These are phyloP conservation scores for Blumeria hordei DNA, from an alignment of 2,329 filamentous ascomycete species.

Conservation along the genomic window DNA sequence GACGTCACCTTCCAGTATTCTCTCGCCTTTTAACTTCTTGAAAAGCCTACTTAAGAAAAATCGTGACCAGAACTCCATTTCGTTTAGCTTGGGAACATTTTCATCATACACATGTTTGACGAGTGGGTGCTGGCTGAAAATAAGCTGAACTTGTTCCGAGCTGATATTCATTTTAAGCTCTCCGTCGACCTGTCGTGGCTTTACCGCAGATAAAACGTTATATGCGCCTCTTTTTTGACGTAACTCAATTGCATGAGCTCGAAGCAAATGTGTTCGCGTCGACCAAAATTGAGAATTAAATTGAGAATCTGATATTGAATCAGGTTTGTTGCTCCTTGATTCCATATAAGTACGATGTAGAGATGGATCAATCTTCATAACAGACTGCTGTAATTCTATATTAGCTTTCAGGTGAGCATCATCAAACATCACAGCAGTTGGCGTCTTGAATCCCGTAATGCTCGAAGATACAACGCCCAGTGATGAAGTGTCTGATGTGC, in stretches of 20 bases:
- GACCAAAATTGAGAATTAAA: constrained; percentile 94
- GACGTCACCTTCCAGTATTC: constrained; percentile 52
- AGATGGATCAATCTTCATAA: constrained; percentile 55
- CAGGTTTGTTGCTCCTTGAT: constrained; percentile 58
- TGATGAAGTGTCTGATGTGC: constrained; percentile 23
- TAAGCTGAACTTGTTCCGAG: constrained; percentile 76
- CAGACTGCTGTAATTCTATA: constrained; percentile 61
- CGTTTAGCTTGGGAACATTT: constrained; percentile 58
- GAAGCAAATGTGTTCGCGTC: constrained; percentile 59
- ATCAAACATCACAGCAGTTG: constrained; percentile 47
- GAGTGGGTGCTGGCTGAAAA: constrained; percentile 80
- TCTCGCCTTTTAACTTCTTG: constrained; percentile 79
- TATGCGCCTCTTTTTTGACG: constrained; percentile 73
- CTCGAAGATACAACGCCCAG: constrained; percentile 58
- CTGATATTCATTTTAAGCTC: constrained; percentile 62
- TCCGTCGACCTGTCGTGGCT: constrained; percentile 51
- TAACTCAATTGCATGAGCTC: constrained; percentile 73
- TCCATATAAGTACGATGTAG: constrained; percentile 75
- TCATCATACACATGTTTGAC: constrained; percentile 83
- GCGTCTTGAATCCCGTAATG: constrained; percentile 30
- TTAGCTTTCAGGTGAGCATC: constrained; percentile 56
- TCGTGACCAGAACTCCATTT: constrained; percentile 71
- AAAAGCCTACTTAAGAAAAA: constrained; percentile 84
- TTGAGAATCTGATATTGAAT: constrained; percentile 52
- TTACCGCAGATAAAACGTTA: constrained; percentile 79